phyloP scores from a whole-genome alignment of 2,329 filamentous ascomycete species.

The Chaetothyriales sp. region DNA sequence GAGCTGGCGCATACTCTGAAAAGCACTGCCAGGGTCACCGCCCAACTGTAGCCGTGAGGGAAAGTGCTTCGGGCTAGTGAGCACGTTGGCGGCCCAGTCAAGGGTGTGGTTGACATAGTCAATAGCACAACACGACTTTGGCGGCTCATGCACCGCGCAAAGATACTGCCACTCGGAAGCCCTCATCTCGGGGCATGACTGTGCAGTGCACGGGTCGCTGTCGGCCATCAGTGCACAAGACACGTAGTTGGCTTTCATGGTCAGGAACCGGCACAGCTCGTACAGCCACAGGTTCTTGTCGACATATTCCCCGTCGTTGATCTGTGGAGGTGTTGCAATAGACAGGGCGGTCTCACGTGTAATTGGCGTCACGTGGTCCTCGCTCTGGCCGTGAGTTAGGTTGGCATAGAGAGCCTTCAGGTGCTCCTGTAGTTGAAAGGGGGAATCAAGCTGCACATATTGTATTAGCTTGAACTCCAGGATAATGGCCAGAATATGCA shows the following conservation, averaged over 20 bases:
- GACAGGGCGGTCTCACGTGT: slow-evolving; percentile 58
- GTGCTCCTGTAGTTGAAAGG: slow-evolving; percentile 94
- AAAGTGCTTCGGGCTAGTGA: slow-evolving; percentile 90
- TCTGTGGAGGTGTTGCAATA: slow-evolving; percentile 63
- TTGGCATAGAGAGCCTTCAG: slow-evolving; percentile 80
- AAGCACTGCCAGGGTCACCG: slow-evolving; percentile 24
- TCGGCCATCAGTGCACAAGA: slow-evolving; percentile 90
- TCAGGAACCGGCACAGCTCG: slow-evolving; percentile 90
- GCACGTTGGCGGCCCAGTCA: slow-evolving; percentile 89
- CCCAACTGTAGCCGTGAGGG: slow-evolving; percentile 62
- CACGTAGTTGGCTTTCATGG: slow-evolving; percentile 82
- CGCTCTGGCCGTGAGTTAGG: slow-evolving; percentile 47
- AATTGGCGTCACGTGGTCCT: slow-evolving; percentile 51
- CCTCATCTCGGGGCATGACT: slow-evolving; percentile 94
- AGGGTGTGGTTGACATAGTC: slow-evolving; percentile 98
- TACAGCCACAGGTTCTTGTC: slow-evolving; percentile 91
- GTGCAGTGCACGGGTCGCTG: slow-evolving; percentile 69
- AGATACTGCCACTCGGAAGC: slow-evolving; percentile 98
- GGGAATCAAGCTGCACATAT: slow-evolving; percentile 64
- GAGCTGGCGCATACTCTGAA: slow-evolving; percentile 47
- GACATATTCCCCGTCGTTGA: slow-evolving; percentile 29
- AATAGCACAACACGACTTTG: slow-evolving; percentile 93
- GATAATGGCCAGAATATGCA: neutral
- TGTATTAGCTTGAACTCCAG: neutral
- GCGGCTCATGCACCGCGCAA: slow-evolving; percentile 90